Evolutionary conservation across 2,329 filamentous ascomycete species (phyloP), one percentile per base, ranked within the genome.

Genomic region (Escovopsis weberi): DNA sequence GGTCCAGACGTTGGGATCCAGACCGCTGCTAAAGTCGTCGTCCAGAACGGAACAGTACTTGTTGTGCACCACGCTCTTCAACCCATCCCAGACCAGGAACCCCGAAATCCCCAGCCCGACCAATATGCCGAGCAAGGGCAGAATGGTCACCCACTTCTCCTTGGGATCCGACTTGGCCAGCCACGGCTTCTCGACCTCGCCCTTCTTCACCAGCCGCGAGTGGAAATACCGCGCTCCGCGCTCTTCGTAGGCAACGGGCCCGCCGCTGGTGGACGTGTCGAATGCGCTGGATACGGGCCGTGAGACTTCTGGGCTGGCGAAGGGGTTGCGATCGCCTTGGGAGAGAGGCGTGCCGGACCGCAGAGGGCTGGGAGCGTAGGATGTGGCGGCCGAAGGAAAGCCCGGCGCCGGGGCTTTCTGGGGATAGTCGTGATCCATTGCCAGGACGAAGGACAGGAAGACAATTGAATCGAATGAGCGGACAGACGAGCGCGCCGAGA

Each of bases 141-240:
- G 72, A 48, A 89, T 86, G 2, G 80, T 87, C 8, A 85, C 78
- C 85, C 85, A 91, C 65, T 86, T 91, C 68, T 89, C 82, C 58
- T 78, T 82, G 11, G 81, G 79, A 50, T 88, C 80, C 44, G 68
- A 77, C 56, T 78, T 80, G n/a, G 73, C 62, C 34, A 82, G 62
- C 85, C 85, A 91, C 11, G 85, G 82, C 63, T 84, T 81, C 57
- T 86, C 80, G 3, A 85, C 61, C 39, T 84, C 75, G 36, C 75
- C 82, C 57, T 85, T 85, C 56, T 70, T 74, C 32, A 89, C 73
- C 47, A 82, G 68, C 45, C 82, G 70, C 15, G 82, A 87, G 59
- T 80, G 80, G 56, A 88, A 89, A 62, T 81, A 86, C 42, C 70
- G 66, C 28, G 28, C 28, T 10, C 28, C 50, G 68, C 64, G 15